phyloP scores from a whole-genome alignment of 495 filamentous ascomycete species.

The Penicillium bovifimosum region DNA sequence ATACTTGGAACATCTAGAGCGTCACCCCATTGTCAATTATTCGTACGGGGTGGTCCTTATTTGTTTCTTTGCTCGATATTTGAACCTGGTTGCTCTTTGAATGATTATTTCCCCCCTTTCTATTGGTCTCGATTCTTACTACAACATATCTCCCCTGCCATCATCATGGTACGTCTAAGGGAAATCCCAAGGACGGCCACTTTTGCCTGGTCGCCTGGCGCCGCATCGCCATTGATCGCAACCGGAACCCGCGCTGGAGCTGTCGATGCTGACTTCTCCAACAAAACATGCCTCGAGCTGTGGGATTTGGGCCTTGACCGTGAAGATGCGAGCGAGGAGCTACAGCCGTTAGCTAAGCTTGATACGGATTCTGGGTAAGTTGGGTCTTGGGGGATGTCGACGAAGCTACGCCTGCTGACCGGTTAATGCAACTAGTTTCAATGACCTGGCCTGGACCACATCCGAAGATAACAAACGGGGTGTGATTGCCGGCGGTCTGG shows the following conservation, averaged over 20 bases:
- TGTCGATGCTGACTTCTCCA: constrained; percentile 94
- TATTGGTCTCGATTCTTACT: constrained; percentile 19
- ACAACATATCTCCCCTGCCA: constrained; percentile 20
- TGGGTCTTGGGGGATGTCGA: not conserved
- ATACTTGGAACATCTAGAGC: constrained; percentile 17
- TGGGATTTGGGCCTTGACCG: constrained; percentile 87
- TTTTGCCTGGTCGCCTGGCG: constrained; percentile 89
- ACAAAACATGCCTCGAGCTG: constrained; percentile 91
- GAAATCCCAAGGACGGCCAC: constrained; percentile 94
- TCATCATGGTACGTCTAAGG: constrained; percentile 85
- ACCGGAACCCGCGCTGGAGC: constrained; percentile 95
- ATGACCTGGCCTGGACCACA: constrained; percentile 91
- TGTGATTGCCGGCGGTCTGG: constrained; percentile 89
- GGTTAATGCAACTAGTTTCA: constrained; percentile 58
- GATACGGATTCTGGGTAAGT: constrained; percentile 82
- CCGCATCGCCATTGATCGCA: constrained; percentile 71
- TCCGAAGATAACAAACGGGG: constrained; percentile 71
- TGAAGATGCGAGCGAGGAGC: constrained; percentile 67
- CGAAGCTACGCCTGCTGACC: constrained; percentile 8
- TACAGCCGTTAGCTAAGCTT: constrained; percentile 78
- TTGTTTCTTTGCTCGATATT: constrained; percentile 1
- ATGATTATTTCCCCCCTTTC: constrained; percentile 8
- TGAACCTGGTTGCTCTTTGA: constrained; percentile 14
- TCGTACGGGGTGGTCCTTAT: constrained; percentile 24
- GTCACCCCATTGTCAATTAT: constrained; percentile 24